Percentiles rank a stretch among this genome's conserved stretches.
These are phyloP conservation scores for Aciculoconidium aculeatum DNA, from an alignment of 805 yeast genomes.

Conservation along the genomic window DNA sequence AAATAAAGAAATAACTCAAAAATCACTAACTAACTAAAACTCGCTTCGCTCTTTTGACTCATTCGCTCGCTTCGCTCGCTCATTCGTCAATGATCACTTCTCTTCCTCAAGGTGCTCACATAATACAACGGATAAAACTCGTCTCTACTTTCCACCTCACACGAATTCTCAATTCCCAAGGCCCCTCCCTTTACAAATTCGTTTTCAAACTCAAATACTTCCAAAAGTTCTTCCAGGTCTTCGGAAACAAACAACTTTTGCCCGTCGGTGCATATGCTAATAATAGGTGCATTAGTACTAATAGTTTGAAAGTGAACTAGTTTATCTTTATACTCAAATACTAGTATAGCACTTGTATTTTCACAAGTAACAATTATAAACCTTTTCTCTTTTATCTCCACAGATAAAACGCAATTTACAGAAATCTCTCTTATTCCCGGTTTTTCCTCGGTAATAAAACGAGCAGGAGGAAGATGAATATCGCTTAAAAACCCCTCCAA, in stretches of 20 bases:
- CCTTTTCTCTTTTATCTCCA: slow-evolving; percentile 15
- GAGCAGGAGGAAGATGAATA: slow-evolving; percentile 56
- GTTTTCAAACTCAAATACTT: slow-evolving; percentile 5
- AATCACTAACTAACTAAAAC: too few species aligned
- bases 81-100: slow-evolving; percentile 59
- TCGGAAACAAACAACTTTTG: slow-evolving; percentile 20
- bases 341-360: slow-evolving; percentile 42
- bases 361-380: slow-evolving; percentile 44
- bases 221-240: slow-evolving; percentile 12
- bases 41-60: too few species aligned
- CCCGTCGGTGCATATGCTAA: slow-evolving; percentile 27
- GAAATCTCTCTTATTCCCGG: slow-evolving; percentile 51
- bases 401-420: slow-evolving; percentile 40
- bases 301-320: slow-evolving; percentile 28
- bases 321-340: slow-evolving; percentile 25
- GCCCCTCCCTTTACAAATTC: neutral
- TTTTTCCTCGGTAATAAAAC: slow-evolving; percentile 49
- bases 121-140: slow-evolving; percentile 47
- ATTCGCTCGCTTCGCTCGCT: too few species aligned
- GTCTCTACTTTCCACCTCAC: slow-evolving; percentile 27
- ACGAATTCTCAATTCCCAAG: slow-evolving; percentile 22
- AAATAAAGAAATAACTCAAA: too few species aligned
- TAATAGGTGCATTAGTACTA: slow-evolving; percentile 16
- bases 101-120: slow-evolving; percentile 47
- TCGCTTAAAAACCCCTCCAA: slow-evolving; percentile 42